Evolutionary conservation across 495 filamentous ascomycete species (phyloP).

Genomic region (Thermothielavioides terrestris): DNA sequence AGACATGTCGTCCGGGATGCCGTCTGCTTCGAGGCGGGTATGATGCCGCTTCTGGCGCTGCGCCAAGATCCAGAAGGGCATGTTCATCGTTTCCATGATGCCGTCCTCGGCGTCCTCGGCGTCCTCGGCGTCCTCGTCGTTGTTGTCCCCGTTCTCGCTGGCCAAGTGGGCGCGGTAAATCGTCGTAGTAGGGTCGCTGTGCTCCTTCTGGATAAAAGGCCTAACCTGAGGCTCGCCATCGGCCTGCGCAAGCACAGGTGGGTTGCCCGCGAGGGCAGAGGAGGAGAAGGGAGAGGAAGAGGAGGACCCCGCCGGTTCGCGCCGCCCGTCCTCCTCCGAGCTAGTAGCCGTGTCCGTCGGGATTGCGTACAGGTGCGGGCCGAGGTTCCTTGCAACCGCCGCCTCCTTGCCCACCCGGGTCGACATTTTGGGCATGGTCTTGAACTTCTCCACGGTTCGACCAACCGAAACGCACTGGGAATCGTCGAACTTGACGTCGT

Average conservation of each 20-base stretch:
- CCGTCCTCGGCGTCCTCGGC: background rate
- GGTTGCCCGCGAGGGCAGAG: background rate
- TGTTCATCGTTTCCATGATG: slow-evolving; percentile 10
- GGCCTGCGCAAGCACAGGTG: too few species aligned
- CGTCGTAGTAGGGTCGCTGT: background rate
- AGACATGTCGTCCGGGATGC: slow-evolving; percentile 14
- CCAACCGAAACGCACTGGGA: slow-evolving; percentile 14
- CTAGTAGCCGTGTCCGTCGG: background rate
- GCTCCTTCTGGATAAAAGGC: background rate
- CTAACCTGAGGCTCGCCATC: background rate
- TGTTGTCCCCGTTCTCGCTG: background rate
- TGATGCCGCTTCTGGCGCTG: background rate
- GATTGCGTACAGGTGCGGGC: background rate
- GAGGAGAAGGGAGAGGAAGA: background rate
- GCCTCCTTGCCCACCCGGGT: background rate
- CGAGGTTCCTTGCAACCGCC: background rate
- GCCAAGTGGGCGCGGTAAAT: background rate
- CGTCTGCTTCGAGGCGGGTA: background rate
- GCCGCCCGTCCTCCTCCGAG: background rate
- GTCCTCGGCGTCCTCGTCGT: background rate
- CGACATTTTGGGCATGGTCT: background rate
- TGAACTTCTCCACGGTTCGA: slow-evolving; percentile 1
- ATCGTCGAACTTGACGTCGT: slow-evolving; percentile 14
- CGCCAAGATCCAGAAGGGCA: slow-evolving; percentile 12
- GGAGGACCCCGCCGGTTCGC: background rate